These are phyloP conservation scores for Metschnikowia cubensis DNA, from an alignment of 805 yeast species.

Conservation along the genomic window DNA sequence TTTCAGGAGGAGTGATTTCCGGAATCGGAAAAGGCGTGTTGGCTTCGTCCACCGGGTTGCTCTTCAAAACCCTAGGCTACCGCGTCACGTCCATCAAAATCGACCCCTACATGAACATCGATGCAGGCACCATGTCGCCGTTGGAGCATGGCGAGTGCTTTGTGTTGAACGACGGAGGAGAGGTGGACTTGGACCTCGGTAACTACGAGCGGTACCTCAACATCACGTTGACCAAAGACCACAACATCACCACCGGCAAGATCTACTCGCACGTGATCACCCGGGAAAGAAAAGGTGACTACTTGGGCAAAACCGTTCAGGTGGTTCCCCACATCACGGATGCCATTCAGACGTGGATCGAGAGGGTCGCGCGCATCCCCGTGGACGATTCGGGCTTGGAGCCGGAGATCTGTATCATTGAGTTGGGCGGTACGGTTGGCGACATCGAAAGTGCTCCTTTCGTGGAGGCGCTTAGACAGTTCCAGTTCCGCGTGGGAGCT, in stretches of 20 bases:
- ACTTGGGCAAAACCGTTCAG: slow-evolving; percentile 98
- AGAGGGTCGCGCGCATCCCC: slow-evolving; percentile 84
- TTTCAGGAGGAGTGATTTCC: slow-evolving; percentile 98
- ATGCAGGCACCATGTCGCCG: slow-evolving; percentile 99
- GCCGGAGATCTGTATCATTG: slow-evolving; percentile 96
- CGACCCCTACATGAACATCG: slow-evolving; percentile 98
- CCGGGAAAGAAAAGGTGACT: slow-evolving; percentile 94
- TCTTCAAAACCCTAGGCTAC: slow-evolving; percentile 88
- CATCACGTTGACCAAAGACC: slow-evolving; percentile 87
- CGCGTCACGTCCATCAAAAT: slow-evolving; percentile 96
- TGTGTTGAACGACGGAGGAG: slow-evolving; percentile 98
- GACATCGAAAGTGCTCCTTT: slow-evolving; percentile 98
- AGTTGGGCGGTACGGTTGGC: slow-evolving; percentile 99
- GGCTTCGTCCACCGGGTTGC: slow-evolving; percentile 95
- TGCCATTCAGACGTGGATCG: slow-evolving; percentile 98
- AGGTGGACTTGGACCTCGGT: slow-evolving; percentile 96
- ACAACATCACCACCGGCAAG: slow-evolving; percentile 97
- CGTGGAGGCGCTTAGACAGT: slow-evolving; percentile 97
- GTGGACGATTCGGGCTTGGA: slow-evolving; percentile 84
- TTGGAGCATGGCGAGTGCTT: slow-evolving; percentile 99
- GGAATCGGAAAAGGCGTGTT: slow-evolving; percentile 99
- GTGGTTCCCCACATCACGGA: slow-evolving; percentile 97
- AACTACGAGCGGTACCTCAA: slow-evolving; percentile 96
- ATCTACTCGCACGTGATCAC: slow-evolving; percentile 92
- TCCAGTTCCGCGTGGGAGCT: slow-evolving; percentile 93